Conservation (phyloP, 495 filamentous ascomycete genomes). For the Penicillium odoratum region DNA sequence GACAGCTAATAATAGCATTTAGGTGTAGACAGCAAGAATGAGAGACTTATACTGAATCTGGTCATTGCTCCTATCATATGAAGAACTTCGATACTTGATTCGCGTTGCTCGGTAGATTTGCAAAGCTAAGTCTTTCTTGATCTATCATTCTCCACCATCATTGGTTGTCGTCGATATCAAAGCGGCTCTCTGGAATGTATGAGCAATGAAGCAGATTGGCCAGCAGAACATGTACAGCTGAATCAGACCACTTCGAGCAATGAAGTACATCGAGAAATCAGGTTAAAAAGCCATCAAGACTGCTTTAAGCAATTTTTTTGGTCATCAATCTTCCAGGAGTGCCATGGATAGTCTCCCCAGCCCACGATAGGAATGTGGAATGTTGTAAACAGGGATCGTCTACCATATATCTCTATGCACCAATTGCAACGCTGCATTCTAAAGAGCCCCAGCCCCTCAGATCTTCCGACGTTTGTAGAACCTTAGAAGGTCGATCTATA, state of each 20-base stretch:
- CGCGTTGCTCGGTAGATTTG: constrained; percentile 2
- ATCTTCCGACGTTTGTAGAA: neutral
- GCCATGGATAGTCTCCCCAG: constrained; percentile 2
- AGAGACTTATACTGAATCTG: neutral
- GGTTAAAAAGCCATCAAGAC: neutral
- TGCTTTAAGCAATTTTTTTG: neutral
- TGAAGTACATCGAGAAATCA: neutral
- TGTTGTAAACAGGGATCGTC: constrained; percentile 14
- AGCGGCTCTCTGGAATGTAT: constrained; percentile 7
- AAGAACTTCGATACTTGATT: neutral
- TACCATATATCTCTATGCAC: neutral
- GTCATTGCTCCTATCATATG: constrained; percentile 4
- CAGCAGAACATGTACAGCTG: neutral
- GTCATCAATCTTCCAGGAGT: neutral
- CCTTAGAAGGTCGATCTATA: constrained; percentile 4
- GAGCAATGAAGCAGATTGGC: neutral
- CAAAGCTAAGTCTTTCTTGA: constrained; percentile 5
- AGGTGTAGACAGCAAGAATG: neutral
- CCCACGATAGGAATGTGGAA: constrained; percentile 23
- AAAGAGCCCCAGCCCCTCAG: constrained; percentile 11
- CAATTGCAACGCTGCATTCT: neutral
- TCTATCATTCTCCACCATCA: neutral
- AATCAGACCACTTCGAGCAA: neutral
- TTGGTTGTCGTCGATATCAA: neutral
- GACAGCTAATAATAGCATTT: neutral